Evolutionary conservation across 2,329 filamentous ascomycete species (phyloP), one percentile per base, ranked within the genome.

Genomic region (Rachicladosporium sp.): DNA sequence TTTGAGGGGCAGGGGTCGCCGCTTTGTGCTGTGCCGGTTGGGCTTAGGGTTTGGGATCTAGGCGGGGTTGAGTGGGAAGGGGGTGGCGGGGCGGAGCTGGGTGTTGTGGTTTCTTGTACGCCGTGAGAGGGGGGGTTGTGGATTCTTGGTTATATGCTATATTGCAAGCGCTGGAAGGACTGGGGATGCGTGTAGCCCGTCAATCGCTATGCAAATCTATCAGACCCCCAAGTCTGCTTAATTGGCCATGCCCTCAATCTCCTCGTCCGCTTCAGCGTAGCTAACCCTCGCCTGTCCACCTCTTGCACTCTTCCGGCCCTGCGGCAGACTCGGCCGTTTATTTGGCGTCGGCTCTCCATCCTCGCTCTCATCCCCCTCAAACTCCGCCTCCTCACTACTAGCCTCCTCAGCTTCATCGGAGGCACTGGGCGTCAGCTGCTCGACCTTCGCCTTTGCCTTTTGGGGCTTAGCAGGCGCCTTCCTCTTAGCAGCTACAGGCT

Each of bases 371-470:
- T 66, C 63, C n/a, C 43, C 43, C 42, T 60, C 59, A 46, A 60
- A 54, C 8, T 56, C 56, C 6, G 52, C 50, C 4, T 47, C 50
- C 21, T 57, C 50, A 13, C 52, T 43, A 36, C 59, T 57, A 10
- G 53, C 56, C 9, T 51, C 52, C 12, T 51, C 54, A 29, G 54
- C 49, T 10, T 62, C 59, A 33, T 59, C 54, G 41, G 61, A 58
- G 35, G 60, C 60, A 40, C 59, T 63, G 11, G 66, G 66, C 27
- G 64, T 68, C 35, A 60, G 59, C 29, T 37, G 35, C 29, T 46
- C 45, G 3, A 43, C 40, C 32, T 46, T 42, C 9, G 45, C 42
- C 31, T 48, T 50, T 8, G 42, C 45, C 33, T 29, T 37, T 2
- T 27, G n/a, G 11, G 35, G 35, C 31, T 36, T 36, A 4, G 39